Conservation (phyloP, 768 basidiomycete species). For the Cystofilobasidium ferigula region DNA sequence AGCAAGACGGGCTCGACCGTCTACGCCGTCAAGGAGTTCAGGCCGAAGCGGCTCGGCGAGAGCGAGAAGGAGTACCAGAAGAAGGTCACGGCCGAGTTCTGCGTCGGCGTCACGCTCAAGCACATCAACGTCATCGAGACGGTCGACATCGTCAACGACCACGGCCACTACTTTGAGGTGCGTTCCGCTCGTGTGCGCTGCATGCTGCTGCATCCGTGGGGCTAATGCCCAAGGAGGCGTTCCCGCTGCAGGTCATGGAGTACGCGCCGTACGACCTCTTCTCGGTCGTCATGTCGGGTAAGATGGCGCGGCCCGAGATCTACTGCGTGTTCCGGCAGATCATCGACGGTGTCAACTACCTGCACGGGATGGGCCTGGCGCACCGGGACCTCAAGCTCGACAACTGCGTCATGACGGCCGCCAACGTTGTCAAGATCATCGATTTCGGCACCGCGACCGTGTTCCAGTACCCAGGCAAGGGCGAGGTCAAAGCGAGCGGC, state of each 20-base stretch:
- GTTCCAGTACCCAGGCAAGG: slow-evolving; percentile 94
- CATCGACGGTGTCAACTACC: slow-evolving; percentile 92
- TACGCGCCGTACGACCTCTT: slow-evolving; percentile 98
- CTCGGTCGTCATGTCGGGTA: slow-evolving; percentile 98
- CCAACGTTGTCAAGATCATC: slow-evolving; percentile 94
- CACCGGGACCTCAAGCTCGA: slow-evolving; percentile 98
- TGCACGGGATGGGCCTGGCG: slow-evolving; percentile 92
- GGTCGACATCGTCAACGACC: slow-evolving; percentile 93
- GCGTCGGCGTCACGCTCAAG: slow-evolving; percentile 70
- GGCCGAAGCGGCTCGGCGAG: slow-evolving; percentile 78
- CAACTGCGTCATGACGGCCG: slow-evolving; percentile 96
- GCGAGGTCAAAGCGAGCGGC: slow-evolving; percentile 63
- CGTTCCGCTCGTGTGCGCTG: slow-evolving; percentile 34
- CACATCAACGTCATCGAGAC: slow-evolving; percentile 96
- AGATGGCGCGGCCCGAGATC: slow-evolving; percentile 95
- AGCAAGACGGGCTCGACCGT: slow-evolving; percentile 69
- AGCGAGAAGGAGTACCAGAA: slow-evolving; percentile 96
- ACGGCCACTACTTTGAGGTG: slow-evolving; percentile 98
- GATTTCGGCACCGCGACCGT: slow-evolving; percentile 99
- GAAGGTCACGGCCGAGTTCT: slow-evolving; percentile 98
- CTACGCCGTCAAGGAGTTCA: slow-evolving; percentile 95
- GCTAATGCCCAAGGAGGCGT: no score
- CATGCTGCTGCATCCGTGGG: no score
- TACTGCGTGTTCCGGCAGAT: slow-evolving; percentile 99
- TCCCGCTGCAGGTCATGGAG: slow-evolving; percentile 74